A percentile compares a stretch with the other conserved stretches of the same genome.
These are phyloP conservation scores for Cokeromyces recurvatus DNA, from an alignment of 371 early-diverging fungal species.

Conservation along the genomic window DNA sequence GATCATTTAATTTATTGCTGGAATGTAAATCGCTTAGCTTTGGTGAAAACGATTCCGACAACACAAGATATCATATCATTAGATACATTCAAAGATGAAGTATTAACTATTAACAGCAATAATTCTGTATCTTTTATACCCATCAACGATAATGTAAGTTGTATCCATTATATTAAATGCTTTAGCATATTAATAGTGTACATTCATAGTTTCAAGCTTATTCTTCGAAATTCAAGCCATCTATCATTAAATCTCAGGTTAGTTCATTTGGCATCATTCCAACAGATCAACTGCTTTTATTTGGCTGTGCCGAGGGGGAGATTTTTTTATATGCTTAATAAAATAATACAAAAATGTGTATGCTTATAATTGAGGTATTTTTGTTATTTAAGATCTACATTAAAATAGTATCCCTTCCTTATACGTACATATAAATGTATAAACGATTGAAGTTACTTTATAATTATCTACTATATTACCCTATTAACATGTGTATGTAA, in stretches of 20 bases:
- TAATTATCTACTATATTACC: no score
- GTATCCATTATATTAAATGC: no score
- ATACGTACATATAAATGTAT: no score
- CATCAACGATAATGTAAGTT: conserved; percentile 61
- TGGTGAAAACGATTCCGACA: conserved; percentile 58
- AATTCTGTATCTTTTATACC: conserved; percentile 65
- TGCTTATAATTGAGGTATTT: neutral
- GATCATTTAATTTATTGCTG: conserved; percentile 63
- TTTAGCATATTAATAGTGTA: neutral
- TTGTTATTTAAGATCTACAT: neutral
- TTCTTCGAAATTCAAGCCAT: conserved; percentile 61
- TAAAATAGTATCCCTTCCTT: no score
- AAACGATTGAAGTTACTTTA: no score
- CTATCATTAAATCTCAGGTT: conserved; percentile 60
- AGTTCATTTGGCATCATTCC: conserved; percentile 56
- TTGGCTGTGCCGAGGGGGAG: conserved; percentile 64
- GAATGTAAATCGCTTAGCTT: conserved; percentile 49
- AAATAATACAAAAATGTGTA: neutral
- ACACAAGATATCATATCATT: conserved; percentile 15
- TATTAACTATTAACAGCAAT: conserved; percentile 58
- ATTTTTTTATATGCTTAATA: conserved; percentile 56
- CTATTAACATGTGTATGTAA: no score
- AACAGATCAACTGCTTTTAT: conserved; percentile 55
- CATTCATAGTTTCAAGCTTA: conserved; percentile 52
- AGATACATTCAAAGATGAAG: conserved; percentile 39